Percentiles rank a stretch among this genome's conserved stretches.
These are phyloP conservation scores for Anthoceros angustus DNA, from an alignment of 225 moss, liverwort and hornwort species.

Conservation along the genomic window DNA sequence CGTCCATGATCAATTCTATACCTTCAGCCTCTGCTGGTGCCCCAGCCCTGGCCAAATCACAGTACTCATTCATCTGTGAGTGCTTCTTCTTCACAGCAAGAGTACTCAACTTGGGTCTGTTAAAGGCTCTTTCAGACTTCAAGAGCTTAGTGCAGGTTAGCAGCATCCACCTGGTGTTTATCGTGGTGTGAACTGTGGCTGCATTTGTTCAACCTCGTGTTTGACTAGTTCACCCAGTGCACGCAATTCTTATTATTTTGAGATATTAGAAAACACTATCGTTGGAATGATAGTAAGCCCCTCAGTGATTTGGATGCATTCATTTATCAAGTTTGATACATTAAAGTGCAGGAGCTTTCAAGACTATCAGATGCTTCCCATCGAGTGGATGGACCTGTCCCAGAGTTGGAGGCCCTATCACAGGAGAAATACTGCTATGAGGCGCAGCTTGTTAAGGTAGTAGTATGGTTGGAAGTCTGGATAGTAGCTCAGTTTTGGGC, in stretches of 20 bases:
- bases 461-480: too few species aligned
- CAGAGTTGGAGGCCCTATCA: conserved; percentile 52
- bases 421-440: conserved; percentile 81
- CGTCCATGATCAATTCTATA: conserved; percentile 56
- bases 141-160: conserved; percentile 62
- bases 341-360: conserved; percentile 42
- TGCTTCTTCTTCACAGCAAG: conserved; percentile 94
- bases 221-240: not conserved
- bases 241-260: not conserved
- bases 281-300: not conserved
- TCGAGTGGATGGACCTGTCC: conserved; percentile 46
- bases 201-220: not conserved
- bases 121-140: conserved; percentile 83
- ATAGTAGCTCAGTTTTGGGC: too few species aligned
- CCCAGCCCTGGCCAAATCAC: conserved; percentile 31
- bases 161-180: not conserved
- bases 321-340: not conserved
- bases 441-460: conserved; percentile 66
- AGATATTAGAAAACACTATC: too few species aligned
- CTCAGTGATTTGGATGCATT: not conserved
- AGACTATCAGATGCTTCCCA: conserved; percentile 70
- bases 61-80: conserved; percentile 81
- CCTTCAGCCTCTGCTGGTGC: conserved; percentile 36
- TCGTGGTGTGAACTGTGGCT: not conserved
- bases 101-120: conserved; percentile 76